Percentiles rank a stretch among this genome's conserved stretches.
Evolutionary conservation across 805 yeast species (phyloP).

Genomic region (Metschnikowia lunata): DNA sequence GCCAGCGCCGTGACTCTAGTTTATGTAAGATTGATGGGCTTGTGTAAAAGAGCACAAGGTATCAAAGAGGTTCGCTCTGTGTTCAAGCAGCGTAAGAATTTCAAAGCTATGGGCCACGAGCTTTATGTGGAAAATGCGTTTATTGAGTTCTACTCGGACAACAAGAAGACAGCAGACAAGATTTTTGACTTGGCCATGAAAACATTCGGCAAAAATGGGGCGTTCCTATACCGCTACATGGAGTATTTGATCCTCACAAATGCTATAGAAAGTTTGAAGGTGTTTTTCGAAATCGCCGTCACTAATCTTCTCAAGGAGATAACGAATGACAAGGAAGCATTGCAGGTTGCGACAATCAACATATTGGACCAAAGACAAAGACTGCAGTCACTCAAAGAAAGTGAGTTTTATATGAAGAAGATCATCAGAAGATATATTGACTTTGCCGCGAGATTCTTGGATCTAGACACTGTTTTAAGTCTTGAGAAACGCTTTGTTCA

Average conservation of each 20-base stretch:
- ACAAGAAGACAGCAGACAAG: constrained; percentile 63
- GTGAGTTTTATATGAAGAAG: constrained; percentile 26
- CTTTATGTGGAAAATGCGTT: constrained; percentile 78
- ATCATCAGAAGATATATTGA: constrained; percentile 48
- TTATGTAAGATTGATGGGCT: constrained; percentile 66
- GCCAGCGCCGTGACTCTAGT: constrained; percentile 52
- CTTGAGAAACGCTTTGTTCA: constrained; percentile 65
- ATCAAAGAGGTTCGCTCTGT: constrained; percentile 67
- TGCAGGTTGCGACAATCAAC: constrained; percentile 14
- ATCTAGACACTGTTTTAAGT: constrained; percentile 58
- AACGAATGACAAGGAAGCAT: constrained; percentile 17
- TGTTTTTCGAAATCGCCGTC: constrained; percentile 74
- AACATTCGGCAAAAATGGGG: constrained; percentile 48
- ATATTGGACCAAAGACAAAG: constrained; percentile 13
- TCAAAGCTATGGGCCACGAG: constrained; percentile 61
- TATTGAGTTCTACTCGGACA: constrained; percentile 69
- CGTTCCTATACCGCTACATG: constrained; percentile 64
- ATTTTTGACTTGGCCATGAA: constrained; percentile 79
- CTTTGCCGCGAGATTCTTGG: constrained; percentile 69
- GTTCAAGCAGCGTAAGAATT: constrained; percentile 60
- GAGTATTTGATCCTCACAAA: constrained; percentile 64
- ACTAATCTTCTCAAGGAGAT: constrained; percentile 45
- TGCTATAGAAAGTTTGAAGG: constrained; percentile 72
- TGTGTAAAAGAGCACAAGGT: constrained; percentile 64
- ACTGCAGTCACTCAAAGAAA: constrained; percentile 17